phyloP scores from a whole-genome alignment of 371 early-diverging fungal species.

The Catenaria anguillulae region DNA sequence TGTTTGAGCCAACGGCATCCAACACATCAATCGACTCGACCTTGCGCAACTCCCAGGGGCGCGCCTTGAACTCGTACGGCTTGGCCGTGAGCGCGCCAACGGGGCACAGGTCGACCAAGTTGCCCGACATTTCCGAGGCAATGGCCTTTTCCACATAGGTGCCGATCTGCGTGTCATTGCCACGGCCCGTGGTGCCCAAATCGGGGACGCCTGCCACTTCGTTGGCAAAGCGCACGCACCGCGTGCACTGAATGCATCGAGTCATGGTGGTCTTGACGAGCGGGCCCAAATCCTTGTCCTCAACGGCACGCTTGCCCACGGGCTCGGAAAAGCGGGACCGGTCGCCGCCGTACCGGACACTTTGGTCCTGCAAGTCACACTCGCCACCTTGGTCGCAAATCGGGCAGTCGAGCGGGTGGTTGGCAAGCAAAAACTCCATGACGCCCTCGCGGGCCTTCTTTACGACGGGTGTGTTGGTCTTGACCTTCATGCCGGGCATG shows the following conservation, averaged over 20 bases:
- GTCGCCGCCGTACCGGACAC: slow-evolving; percentile 87
- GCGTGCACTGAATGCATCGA: slow-evolving; percentile 97
- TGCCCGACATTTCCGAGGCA: slow-evolving; percentile 89
- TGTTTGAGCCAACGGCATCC: slow-evolving; percentile 88
- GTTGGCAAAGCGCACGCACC: slow-evolving; percentile 95
- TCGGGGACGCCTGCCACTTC: slow-evolving; percentile 93
- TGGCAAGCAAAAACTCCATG: slow-evolving; percentile 88
- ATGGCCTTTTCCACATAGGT: slow-evolving; percentile 83
- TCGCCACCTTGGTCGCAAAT: slow-evolving; percentile 98
- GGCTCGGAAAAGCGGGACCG: slow-evolving; percentile 75
- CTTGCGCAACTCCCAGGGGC: slow-evolving; percentile 95
- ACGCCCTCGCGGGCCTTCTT: slow-evolving; percentile 97
- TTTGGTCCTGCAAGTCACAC: slow-evolving; percentile 96
- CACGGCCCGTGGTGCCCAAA: slow-evolving; percentile 88
- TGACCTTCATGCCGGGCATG: slow-evolving; percentile 91
- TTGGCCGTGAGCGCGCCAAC: slow-evolving; percentile 94
- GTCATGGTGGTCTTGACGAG: slow-evolving; percentile 93
- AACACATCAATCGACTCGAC: slow-evolving; percentile 90
- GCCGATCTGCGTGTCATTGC: slow-evolving; percentile 95
- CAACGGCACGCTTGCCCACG: slow-evolving; percentile 84
- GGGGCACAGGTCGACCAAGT: slow-evolving; percentile 93
- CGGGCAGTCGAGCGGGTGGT: slow-evolving; percentile 97
- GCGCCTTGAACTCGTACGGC: slow-evolving; percentile 83
- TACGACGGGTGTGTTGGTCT: slow-evolving; percentile 83
- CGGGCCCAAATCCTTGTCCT: slow-evolving; percentile 94